phyloP scores from a whole-genome alignment of 257 asterid genomes.

The Fraxinus excelsior region DNA sequence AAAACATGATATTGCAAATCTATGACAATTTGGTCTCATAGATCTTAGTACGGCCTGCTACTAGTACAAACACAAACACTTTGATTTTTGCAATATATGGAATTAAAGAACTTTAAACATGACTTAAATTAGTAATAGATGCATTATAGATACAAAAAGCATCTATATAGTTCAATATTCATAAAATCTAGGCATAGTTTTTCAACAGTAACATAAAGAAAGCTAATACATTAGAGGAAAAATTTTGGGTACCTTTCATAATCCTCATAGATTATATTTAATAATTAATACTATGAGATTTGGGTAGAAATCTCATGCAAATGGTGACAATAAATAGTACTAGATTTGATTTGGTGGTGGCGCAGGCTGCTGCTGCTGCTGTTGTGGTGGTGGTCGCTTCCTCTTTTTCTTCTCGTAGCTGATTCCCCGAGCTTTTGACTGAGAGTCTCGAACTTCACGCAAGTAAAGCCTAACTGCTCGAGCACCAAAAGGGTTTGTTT shows the following conservation, averaged over 20 bases:
- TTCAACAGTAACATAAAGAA: conserved; percentile 13
- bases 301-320: conserved; percentile 28
- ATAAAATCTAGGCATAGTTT: conserved; percentile 13
- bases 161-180: background rate
- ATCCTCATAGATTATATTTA: conserved; percentile 17
- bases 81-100: conserved; percentile 1
- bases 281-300: conserved; percentile 9
- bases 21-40: conserved; percentile 22
- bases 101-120: background rate
- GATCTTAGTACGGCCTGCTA: conserved; percentile 12
- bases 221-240: conserved; percentile 15
- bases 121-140: background rate
- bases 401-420: conserved; percentile 90
- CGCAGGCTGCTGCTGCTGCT: conserved; percentile 28
- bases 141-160: background rate
- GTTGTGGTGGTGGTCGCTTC: conserved; percentile 53
- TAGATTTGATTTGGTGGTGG: conserved; percentile 10
- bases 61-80: conserved; percentile 25
- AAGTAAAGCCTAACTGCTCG: conserved; percentile 74
- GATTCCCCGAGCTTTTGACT: conserved; percentile 79
- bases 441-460: conserved; percentile 78
- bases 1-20: conserved; percentile 47
- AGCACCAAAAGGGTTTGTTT: conserved; percentile 49
- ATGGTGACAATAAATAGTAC: conserved; percentile 10
- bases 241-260: conserved; percentile 11